Base-by-base conservation (phyloP, 441 rosid genomes). In the Erodium texanum region DNA sequence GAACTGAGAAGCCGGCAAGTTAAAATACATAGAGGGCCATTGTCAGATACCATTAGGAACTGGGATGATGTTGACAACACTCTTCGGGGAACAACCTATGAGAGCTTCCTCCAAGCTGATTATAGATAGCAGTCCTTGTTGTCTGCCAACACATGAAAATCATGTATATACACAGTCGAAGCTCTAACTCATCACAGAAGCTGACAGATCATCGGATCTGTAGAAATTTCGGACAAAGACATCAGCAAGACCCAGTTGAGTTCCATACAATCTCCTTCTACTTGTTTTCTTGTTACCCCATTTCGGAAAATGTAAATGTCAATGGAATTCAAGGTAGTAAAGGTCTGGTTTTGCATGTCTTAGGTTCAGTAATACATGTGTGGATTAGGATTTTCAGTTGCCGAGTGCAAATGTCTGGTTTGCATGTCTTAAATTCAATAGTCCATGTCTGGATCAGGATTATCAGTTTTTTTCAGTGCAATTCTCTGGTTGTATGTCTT, bases 31-130 rank as follows among this genome's bases (percentile, higher is more conserved):
- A 80, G 80, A 73, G 96, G 96, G 54, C 75, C 83, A 8, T 75
- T 93, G 34, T 82, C 88, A 0, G 87, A 80, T 65, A 89, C 79
- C 41, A 75, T 94, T 54, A 72, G 74, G 81, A 94, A 94, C 67
- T 91, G 96, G 96, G 89, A 88, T 70, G 96, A 91, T 66, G 83
- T 94, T 45, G 77, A 79, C 76, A 81, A 74, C 74, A 78, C 89
- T 1, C 76, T 91, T 69, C 82, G 80, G 16, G 93, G 97, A 69
- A 91, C 97, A 0, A 79, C 61, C 14, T 91, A 85, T n/a, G 86
- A 81, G 81, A 81, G 78, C 58, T 91, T 78, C 77, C 85, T 91
- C 54, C 68, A 43, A 5, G 79, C 83, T 19, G 93, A 90, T 80
- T 87, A 86, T 82, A 78, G 75, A 81, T 62, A 29, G 70, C 11